These are phyloP conservation scores for Ploettnerulaceae sp. DNA, from an alignment of 2,329 filamentous ascomycete genomes.

Conservation along the genomic window DNA sequence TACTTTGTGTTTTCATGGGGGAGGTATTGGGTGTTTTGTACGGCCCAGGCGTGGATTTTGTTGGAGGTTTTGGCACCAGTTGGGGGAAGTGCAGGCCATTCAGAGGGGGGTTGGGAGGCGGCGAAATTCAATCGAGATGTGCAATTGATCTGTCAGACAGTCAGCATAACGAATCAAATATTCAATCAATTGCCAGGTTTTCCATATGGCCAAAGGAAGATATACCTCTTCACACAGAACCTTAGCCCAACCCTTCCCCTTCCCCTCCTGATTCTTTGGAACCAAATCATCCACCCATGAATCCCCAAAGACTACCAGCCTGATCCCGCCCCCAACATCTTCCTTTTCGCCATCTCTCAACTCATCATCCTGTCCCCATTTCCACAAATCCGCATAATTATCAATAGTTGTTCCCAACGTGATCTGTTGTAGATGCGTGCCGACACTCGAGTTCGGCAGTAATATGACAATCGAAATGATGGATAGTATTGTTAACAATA, in stretches of 20 bases:
- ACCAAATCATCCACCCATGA: slow-evolving; percentile 29
- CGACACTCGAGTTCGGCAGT: slow-evolving; percentile 17
- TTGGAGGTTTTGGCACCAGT: slow-evolving; percentile 28
- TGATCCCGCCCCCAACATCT: slow-evolving; percentile 14
- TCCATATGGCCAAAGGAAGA: background rate
- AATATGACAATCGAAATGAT: slow-evolving; percentile 22
- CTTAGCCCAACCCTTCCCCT: slow-evolving; percentile 29
- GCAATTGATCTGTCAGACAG: slow-evolving; percentile 28
- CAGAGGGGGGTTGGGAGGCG: slow-evolving; percentile 22
- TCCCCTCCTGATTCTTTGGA: slow-evolving; percentile 15
- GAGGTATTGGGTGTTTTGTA: slow-evolving; percentile 2
- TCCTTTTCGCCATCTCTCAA: slow-evolving; percentile 6
- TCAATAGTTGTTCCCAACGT: slow-evolving; percentile 19
- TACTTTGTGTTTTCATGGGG: background rate
- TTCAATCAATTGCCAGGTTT: no score
- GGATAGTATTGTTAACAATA: slow-evolving; percentile 24
- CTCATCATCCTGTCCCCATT: slow-evolving; percentile 17
- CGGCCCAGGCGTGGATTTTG: slow-evolving; percentile 17
- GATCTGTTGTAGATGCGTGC: slow-evolving; percentile 24
- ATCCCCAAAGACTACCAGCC: slow-evolving; percentile 33
- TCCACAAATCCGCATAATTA: slow-evolving; percentile 20
- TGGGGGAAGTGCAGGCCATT: slow-evolving; percentile 20
- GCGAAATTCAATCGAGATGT: slow-evolving; percentile 30
- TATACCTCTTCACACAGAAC: slow-evolving; percentile 31
- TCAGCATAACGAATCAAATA: no score